phyloP scores from a whole-genome alignment of 108 stramenopile species.

The Cyclotella atomus region DNA sequence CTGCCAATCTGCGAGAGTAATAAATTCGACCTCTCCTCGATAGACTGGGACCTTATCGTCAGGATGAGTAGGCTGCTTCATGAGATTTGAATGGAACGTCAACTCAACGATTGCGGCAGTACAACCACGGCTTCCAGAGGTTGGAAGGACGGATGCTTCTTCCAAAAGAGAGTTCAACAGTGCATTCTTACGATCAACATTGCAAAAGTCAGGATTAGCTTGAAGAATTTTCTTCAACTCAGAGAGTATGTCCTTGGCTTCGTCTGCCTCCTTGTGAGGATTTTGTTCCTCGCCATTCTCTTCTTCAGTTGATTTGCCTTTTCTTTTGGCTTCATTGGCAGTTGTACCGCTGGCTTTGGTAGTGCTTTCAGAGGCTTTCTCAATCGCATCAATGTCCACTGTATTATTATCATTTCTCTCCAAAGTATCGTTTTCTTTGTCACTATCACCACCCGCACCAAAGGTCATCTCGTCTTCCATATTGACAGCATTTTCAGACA shows the following conservation, averaged over 20 bases:
- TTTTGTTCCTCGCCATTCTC: too few species aligned
- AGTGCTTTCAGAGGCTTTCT: too few species aligned
- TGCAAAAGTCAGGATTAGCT: slow-evolving; percentile 30
- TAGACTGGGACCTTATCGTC: slow-evolving; percentile 37
- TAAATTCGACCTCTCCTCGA: slow-evolving; percentile 51
- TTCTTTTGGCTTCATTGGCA: slow-evolving; percentile 35
- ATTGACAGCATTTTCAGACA: too few species aligned
- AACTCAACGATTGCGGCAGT: slow-evolving; percentile 60
- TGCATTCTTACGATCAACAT: slow-evolving; percentile 26
- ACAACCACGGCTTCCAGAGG: slow-evolving; percentile 53
- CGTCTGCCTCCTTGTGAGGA: too few species aligned
- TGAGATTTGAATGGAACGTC: slow-evolving; percentile 31
- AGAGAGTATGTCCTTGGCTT: slow-evolving; percentile 21
- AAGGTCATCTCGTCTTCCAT: too few species aligned
- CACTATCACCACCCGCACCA: too few species aligned
- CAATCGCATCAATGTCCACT: too few species aligned
- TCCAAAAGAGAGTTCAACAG: slow-evolving; percentile 55
- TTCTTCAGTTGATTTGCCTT: too few species aligned
- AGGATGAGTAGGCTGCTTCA: neutral
- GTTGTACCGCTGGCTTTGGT: too few species aligned
- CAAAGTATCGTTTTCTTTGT: too few species aligned
- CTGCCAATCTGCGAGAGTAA: slow-evolving; percentile 50
- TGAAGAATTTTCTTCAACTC: slow-evolving; percentile 23
- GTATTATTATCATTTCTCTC: too few species aligned
- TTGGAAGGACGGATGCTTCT: slow-evolving; percentile 57